A percentile compares a stretch with the other conserved stretches of the same genome.
phyloP scores from a whole-genome alignment of 176 grass and related monocot genomes.

The Hsuehochloa calcarea region DNA sequence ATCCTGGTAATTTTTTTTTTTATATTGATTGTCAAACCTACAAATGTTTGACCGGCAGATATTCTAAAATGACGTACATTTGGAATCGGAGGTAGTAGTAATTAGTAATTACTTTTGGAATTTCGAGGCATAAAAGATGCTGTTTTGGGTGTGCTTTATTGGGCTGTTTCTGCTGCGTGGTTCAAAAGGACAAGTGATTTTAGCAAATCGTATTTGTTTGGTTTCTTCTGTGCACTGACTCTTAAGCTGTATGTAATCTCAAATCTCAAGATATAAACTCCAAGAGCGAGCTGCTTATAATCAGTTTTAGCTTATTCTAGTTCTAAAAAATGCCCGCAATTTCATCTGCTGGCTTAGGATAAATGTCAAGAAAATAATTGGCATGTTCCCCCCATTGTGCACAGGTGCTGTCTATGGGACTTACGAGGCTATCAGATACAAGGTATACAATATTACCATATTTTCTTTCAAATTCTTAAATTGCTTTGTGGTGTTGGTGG shows the following conservation, averaged over 20 bases:
- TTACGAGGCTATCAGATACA: constrained; percentile 88
- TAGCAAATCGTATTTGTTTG: background rate
- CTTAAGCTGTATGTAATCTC: background rate
- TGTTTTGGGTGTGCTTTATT: background rate
- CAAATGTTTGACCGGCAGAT: too few relatives aligned
- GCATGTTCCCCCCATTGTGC: background rate
- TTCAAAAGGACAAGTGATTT: background rate
- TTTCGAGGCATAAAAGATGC: background rate
- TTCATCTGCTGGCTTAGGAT: background rate
- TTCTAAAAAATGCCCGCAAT: background rate
- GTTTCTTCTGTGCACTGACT: background rate
- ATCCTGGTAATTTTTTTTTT: too few relatives aligned
- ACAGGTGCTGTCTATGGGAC: constrained; percentile 96
- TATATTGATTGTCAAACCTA: too few relatives aligned
- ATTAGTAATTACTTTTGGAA: background rate
- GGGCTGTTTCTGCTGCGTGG: background rate
- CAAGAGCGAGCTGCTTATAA: background rate
- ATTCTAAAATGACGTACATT: too few relatives aligned
- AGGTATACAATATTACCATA: constrained; percentile 34
- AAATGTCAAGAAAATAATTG: background rate
- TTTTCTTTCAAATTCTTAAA: background rate
- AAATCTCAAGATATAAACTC: background rate
- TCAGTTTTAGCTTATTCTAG: background rate
- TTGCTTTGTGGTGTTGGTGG: background rate
- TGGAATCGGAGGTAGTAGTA: too few relatives aligned